Base-by-base conservation (phyloP, 1,284 basidiomycete genomes). In the Ceratorhiza oryzae-sativae region DNA sequence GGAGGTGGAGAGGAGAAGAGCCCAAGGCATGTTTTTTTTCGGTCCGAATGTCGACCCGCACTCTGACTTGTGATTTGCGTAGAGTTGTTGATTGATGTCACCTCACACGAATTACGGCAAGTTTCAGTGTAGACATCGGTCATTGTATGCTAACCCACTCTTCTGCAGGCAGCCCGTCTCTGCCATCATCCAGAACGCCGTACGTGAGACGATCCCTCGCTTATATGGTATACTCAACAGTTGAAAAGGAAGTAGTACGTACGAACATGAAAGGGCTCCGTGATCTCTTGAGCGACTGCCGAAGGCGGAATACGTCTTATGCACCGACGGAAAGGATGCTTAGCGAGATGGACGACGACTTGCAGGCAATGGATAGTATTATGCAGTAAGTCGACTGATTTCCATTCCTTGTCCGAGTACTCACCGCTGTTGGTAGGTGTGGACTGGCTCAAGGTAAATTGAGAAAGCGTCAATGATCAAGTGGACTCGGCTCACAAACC, bases 261-360 rank as follows among this genome's bases (percentile, higher is more conserved):
- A 67, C 76, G 3, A 78, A 78, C 53, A 71, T 77, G 53, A 73
- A 73, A 32, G 72, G 63, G 12, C 73, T 77, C 20, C 71, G 74
- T 2, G 55, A 59, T 6, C 30, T 49, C 9, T 20, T 70, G 30
- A 23, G 10, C 1, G 55, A 70, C 34, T 70, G 67, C 13, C 23
- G 25, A 36, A 55, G 39, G 36, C 55, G 36, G 1, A 59, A 59
- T n/a, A 39, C 49, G 2, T 34, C 20, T 23, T 70, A 59, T 42
- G 30, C 20, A 9, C 67, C 67, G 1, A 70, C 67, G 6, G 63
- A 75, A 13, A 77, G 78, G 56, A 75, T 82, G 5, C 61, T 82
- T 30, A 75, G 71, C 32, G 79, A 77, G 25, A 79, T 82, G 61
- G 78, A 80, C 12, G 82, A 82, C 51, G 82, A 82, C 72, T 73